phyloP scores from a whole-genome alignment of 805 yeast genomes.

The Candida morakotiae region DNA sequence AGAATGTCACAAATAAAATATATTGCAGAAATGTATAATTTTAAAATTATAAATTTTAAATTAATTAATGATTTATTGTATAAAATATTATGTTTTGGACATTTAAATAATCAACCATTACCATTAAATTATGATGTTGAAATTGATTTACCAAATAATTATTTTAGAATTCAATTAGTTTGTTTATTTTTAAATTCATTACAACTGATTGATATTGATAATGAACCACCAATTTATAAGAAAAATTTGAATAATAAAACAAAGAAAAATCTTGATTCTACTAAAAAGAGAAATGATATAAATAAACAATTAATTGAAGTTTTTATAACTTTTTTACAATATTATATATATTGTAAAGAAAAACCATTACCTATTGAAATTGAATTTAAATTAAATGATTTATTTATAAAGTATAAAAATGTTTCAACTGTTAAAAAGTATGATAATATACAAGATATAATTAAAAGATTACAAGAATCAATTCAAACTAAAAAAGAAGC shows the following conservation, averaged over 20 bases:
- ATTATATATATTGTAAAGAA: slow-evolving; percentile 58
- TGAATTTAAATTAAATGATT: slow-evolving; percentile 47
- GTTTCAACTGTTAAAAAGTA: slow-evolving; percentile 34
- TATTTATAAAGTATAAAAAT: slow-evolving; percentile 27
- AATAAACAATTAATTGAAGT: slow-evolving; percentile 15
- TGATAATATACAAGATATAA: slow-evolving; percentile 38
- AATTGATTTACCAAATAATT: slow-evolving; percentile 63
- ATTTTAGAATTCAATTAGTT: slow-evolving; percentile 62
- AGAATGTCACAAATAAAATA: slow-evolving; percentile 61
- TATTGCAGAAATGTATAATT: slow-evolving; percentile 53
- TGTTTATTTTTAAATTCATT: slow-evolving; percentile 23
- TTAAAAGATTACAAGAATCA: slow-evolving; percentile 31
- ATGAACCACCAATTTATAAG: slow-evolving; percentile 2
- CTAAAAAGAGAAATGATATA: slow-evolving; percentile 8
- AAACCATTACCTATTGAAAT: slow-evolving; percentile 63
- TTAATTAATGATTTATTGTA: slow-evolving; percentile 50
- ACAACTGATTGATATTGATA: slow-evolving; percentile 8
- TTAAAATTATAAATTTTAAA: slow-evolving; percentile 41
- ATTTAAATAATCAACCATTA: slow-evolving; percentile 48
- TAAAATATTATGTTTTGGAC: slow-evolving; percentile 61
- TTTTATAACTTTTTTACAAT: slow-evolving; percentile 63
- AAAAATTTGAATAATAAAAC: slow-evolving; percentile 5
- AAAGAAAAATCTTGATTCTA: not conserved
- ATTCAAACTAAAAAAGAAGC: slow-evolving; percentile 11
- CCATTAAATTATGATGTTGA: slow-evolving; percentile 46